Base-by-base conservation (phyloP, 73 alveolate species). In the Paramecium bursaria region DNA sequence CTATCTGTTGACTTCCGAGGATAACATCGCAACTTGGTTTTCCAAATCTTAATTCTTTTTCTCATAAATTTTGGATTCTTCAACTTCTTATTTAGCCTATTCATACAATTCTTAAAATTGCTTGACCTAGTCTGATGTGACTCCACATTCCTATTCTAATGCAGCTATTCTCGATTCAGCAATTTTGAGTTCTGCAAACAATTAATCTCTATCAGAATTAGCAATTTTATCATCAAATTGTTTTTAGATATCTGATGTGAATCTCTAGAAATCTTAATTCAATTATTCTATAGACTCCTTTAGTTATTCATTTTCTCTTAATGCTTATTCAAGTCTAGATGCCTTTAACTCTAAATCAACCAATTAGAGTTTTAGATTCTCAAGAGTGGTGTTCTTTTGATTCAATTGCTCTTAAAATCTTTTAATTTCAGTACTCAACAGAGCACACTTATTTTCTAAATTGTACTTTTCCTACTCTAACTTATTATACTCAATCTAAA, bases 1-100 rank as follows among this genome's bases (percentile, higher is more conserved):
- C 22, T 39, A 67, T 67, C 82, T 67, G 33, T 67, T 57, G 4
- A 67, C 82, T 67, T 67, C 82, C 33, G 50, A 25, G 14, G 82
- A 67, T 1, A 67, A 23, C 82, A 67, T 67, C 10, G 82, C 82
- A 1, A 67, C 82, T 44, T 67, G 33, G 21, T 67, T 67, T 67
- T 67, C 82, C n/a, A 67, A 67, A 67, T 67, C 82, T 39, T 67
- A 67, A 13, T 39, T 57, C 11, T 67, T 67, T 39, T 42, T 39
- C 44, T 67, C 82, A 39, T 39, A 67, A 39, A 39, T 67, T 2
- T 21, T 19, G 0, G 82, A 53, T 14, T 67, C 82, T 21, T 67
- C 82, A 5, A 67, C 33, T 67, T 67, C 82, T 39, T 42, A 42
- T 39, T 67, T 2, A 67, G 50, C 26, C 11, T 67, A 39, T 39